A percentile compares a stretch with the other conserved stretches of the same genome.
Conservation (phyloP, 108 stramenopile genomes). For the Ochromonas danica region DNA sequence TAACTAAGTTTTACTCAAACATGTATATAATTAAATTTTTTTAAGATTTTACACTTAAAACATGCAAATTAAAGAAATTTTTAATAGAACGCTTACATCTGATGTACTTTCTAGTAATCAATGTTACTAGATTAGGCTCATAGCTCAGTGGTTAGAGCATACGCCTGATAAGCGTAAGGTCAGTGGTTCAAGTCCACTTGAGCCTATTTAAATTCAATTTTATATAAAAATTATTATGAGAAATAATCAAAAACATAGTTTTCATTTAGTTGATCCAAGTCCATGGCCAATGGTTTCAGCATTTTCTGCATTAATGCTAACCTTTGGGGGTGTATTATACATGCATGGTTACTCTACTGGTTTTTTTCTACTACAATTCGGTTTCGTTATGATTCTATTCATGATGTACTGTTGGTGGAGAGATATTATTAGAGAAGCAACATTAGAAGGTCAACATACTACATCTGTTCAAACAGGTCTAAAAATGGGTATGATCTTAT, state of each 20-base stretch:
- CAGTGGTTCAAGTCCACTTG: slow-evolving; percentile 42
- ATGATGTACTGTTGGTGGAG: slow-evolving; percentile 41
- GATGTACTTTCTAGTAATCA: slow-evolving; percentile 17
- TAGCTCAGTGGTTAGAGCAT: slow-evolving; percentile 48
- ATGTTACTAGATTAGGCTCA: slow-evolving; percentile 12
- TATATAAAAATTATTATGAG: slow-evolving; percentile 26
- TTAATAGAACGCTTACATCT: slow-evolving; percentile 17
- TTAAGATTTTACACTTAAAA: slow-evolving; percentile 18
- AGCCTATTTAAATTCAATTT: slow-evolving; percentile 37
- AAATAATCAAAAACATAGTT: slow-evolving; percentile 47
- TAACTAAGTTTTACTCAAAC: slow-evolving; percentile 17
- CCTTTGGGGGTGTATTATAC: slow-evolving; percentile 36
- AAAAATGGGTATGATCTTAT: slow-evolving; percentile 40
- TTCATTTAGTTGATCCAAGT: slow-evolving; percentile 47
- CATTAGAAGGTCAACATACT: slow-evolving; percentile 46
- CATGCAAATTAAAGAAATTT: slow-evolving; percentile 17
- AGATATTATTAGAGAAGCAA: slow-evolving; percentile 44
- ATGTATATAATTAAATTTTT: slow-evolving; percentile 18
- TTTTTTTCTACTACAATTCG: slow-evolving; percentile 24
- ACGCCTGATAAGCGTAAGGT: slow-evolving; percentile 52
- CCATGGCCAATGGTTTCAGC: slow-evolving; percentile 40
- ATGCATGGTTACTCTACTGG: slow-evolving; percentile 38
- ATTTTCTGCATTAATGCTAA: slow-evolving; percentile 43
- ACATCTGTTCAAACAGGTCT: slow-evolving; percentile 39
- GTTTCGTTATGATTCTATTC: slow-evolving; percentile 29